phyloP scores from a whole-genome alignment of 2,329 filamentous ascomycete genomes.

The Cladobotryum protrusum region DNA sequence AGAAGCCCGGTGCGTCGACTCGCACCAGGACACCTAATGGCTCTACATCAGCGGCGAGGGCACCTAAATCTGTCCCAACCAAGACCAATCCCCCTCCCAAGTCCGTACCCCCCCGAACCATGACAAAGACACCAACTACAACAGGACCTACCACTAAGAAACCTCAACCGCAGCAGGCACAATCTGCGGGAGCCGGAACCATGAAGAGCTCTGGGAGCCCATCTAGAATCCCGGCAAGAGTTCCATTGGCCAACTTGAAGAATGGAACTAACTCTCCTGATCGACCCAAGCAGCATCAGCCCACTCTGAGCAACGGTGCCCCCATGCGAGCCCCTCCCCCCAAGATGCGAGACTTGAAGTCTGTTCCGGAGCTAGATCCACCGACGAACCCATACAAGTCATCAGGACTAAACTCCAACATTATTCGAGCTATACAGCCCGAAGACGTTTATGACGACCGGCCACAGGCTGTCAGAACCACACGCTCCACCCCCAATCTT shows the following conservation, averaged over 20 bases:
- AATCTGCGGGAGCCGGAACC: conserved; percentile 20
- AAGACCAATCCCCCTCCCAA: conserved; percentile 21
- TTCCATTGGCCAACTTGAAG: conserved; percentile 62
- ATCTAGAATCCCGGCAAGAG: conserved; percentile 60
- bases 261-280: conserved; percentile 78
- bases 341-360: conserved; percentile 77
- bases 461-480: conserved; percentile 27
- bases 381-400: conserved; percentile 43
- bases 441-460: conserved; percentile 83
- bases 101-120: conserved; percentile 31
- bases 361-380: conserved; percentile 46
- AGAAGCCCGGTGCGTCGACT: conserved; percentile 43
- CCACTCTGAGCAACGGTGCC: conserved; percentile 46
- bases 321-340: conserved; percentile 69
- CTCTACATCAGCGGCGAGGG: conserved; percentile 27
- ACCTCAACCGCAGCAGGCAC: conserved; percentile 16
- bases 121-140: conserved; percentile 52
- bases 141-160: conserved; percentile 25
- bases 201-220: conserved; percentile 30
- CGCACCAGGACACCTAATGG: conserved; percentile 66
- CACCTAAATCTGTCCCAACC: background rate
- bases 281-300: conserved; percentile 33
- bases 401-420: conserved; percentile 44
- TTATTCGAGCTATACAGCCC: conserved; percentile 57
- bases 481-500: conserved; percentile 35